Base-by-base conservation (phyloP, 2,329 filamentous ascomycete genomes). In the Leptosphaerulina australis region DNA sequence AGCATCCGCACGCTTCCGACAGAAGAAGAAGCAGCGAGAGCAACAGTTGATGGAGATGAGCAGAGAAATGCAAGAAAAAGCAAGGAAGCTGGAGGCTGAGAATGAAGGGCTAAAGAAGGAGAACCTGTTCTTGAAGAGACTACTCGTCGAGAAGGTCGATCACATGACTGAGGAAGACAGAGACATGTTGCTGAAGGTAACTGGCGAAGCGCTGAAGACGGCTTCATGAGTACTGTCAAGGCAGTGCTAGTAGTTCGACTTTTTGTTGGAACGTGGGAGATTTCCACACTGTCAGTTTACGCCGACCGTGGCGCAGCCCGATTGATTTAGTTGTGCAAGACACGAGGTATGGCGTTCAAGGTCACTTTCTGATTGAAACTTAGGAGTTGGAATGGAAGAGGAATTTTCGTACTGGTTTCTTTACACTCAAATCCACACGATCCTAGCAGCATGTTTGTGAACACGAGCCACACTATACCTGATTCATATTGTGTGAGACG, bases 21-120 rank as follows among this genome's bases (percentile, higher is more conserved):
- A 94, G 70, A 96, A 96, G 85, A 96, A 96, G 87, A 96, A 96
- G 84, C 90, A 94, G 76, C 87, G 91, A 40, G 91, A 96, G 78
- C 88, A 92, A 73, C 88, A 89, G 7, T 84, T 95, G 47, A 44
- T 70, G 40, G 69, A 72, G 35, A 58, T 63, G 43, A 69, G 51
- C 17, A 63, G 91, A 74, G 91, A 95, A 61, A 89, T 93, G 76
- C 84, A 84, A 21, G 88, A 94, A 35, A 91, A 91, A 76, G 88
- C 92, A 41, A 79, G 83, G 14, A 78, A 79, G 14, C 81, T 96
- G 5, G 89, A 95, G 74, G 81, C 49, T 6, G 68, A 72, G 53
- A 65, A 70, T 2, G 67, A 62, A 50, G 67, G 47, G 29, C 46
- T 60, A 60, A 74, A 59, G 68, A 71, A 53, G 73, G 79, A 61